Conservation (phyloP, 2,329 filamentous ascomycete species). For the Venturia pyrina region DNA sequence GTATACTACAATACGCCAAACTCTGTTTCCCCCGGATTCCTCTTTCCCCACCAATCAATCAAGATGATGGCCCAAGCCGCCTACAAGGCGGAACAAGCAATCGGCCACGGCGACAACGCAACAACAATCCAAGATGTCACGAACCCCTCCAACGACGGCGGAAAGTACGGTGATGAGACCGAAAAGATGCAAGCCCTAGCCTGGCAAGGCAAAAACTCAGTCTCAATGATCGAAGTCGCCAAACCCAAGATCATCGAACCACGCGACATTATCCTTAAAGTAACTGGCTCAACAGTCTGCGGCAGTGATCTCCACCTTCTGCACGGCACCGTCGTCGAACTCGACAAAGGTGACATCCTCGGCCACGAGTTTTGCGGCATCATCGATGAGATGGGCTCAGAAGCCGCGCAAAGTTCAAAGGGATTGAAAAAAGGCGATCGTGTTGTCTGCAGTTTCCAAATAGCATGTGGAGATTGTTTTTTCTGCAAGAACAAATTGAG, state of each 20-base stretch:
- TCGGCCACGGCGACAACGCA: constrained; percentile 59
- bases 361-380: constrained; percentile 44
- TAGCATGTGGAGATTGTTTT: constrained; percentile 59
- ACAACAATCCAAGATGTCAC: constrained; percentile 59
- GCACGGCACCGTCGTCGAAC: constrained; percentile 37
- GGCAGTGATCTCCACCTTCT: constrained; percentile 51
- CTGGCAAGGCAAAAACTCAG: constrained; percentile 75
- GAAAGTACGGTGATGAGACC: constrained; percentile 40
- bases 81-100: constrained; percentile 51
- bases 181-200: constrained; percentile 69
- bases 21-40: not conserved
- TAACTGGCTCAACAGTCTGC: constrained; percentile 57
- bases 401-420: constrained; percentile 33
- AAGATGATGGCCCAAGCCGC: constrained; percentile 60
- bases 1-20: not conserved
- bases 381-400: constrained; percentile 36
- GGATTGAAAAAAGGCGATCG: constrained; percentile 38
- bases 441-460: constrained; percentile 81
- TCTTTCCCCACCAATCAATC: not conserved
- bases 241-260: constrained; percentile 65
- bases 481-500: constrained; percentile 71
- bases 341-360: constrained; percentile 42
- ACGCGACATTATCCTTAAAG: constrained; percentile 67
- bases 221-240: constrained; percentile 54
- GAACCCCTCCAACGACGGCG: constrained; percentile 41